Conservation (phyloP, 2,329 filamentous ascomycete species). For the Pyricularia sp. region DNA sequence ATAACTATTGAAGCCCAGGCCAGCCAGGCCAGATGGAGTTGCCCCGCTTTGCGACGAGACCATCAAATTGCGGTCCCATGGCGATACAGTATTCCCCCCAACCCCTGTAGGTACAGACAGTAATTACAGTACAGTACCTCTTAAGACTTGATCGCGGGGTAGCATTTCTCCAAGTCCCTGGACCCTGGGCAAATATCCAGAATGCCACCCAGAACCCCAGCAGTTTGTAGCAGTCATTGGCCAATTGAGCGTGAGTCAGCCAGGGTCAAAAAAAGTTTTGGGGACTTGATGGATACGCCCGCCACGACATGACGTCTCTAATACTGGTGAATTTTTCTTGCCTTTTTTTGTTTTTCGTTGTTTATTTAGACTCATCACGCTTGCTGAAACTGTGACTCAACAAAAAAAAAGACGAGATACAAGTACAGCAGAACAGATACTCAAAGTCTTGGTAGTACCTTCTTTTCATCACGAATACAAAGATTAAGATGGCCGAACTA, state of each 20-base stretch:
- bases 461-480: not conserved
- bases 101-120: too few species aligned
- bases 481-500: slow-evolving; percentile 12
- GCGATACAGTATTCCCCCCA: not conserved
- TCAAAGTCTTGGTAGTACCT: not conserved
- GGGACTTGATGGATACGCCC: not conserved
- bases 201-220: not conserved
- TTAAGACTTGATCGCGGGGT: not conserved
- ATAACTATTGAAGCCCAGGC: not conserved
- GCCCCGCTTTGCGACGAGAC: not conserved
- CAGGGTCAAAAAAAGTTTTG: not conserved
- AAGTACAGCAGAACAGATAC: not conserved
- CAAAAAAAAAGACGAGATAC: not conserved
- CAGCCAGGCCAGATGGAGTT: not conserved
- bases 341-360: not conserved
- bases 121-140: too few species aligned
- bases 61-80: not conserved
- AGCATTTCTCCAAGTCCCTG: not conserved
- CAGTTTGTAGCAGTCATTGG: not conserved
- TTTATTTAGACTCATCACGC: not conserved
- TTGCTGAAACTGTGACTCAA: not conserved
- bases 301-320: not conserved
- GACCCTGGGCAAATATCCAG: not conserved
- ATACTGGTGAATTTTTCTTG: not conserved
- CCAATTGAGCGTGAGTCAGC: not conserved